Percentiles rank a stretch among this genome's conserved stretches.
Evolutionary conservation across 495 filamentous ascomycete species (phyloP).

Genomic region (Chaetomium tenue): DNA sequence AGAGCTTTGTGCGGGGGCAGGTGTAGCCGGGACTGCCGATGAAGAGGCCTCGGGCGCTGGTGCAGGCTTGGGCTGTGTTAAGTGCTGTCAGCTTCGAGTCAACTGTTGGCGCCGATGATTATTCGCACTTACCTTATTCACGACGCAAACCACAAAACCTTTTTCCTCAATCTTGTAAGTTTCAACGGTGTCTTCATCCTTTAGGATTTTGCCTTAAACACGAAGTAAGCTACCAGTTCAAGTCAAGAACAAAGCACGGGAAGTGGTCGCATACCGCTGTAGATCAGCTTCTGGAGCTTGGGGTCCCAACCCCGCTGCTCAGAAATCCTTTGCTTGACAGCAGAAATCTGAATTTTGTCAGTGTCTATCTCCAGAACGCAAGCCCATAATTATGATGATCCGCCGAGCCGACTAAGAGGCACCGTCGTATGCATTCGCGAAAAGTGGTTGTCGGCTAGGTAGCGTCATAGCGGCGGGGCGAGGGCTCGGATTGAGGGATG

Average conservation of each 20-base stretch:
- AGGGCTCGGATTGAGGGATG: conserved; percentile 19
- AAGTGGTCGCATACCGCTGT: conserved; percentile 70
- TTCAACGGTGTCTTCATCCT: conserved; percentile 93
- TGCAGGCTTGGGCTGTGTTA: conserved; percentile 34
- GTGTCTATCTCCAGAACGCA: conserved; percentile 1
- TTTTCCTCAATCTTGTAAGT: conserved; percentile 98
- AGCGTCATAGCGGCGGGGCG: conserved; percentile 20
- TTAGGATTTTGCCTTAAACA: conserved; percentile 83
- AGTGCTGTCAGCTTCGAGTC: conserved; percentile 30
- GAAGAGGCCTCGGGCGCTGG: conserved; percentile 57
- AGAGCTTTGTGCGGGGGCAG: conserved; percentile 61
- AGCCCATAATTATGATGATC: background rate
- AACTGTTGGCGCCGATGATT: background rate
- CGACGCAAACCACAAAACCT: conserved; percentile 97
- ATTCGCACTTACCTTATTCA: conserved; percentile 70
- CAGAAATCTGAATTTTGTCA: conserved; percentile 62
- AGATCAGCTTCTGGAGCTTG: conserved; percentile 88
- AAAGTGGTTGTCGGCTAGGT: conserved; percentile 10
- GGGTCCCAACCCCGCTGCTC: conserved; percentile 89
- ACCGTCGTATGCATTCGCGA: background rate
- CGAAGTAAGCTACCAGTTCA: conserved; percentile 1
- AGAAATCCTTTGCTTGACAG: conserved; percentile 86
- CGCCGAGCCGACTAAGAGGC: background rate
- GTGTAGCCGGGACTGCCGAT: conserved; percentile 61
- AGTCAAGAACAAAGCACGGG: background rate